Evolutionary conservation across 495 filamentous ascomycete species (phyloP), one percentile per base, ranked within the genome.

Genomic region (Amphirosellinia nigrospora): DNA sequence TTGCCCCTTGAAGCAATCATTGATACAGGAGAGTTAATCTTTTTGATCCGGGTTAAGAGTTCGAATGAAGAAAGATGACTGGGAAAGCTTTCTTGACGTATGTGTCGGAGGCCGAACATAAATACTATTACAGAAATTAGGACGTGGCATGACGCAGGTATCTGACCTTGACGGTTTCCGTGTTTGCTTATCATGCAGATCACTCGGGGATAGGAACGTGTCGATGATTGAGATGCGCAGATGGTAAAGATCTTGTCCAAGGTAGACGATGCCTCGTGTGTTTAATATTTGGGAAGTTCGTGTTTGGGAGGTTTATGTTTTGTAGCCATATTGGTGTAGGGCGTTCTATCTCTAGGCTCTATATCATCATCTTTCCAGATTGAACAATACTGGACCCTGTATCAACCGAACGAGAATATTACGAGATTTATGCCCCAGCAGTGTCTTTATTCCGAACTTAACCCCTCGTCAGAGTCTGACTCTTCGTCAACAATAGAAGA

Each of bases 401-500:
- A 64, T 50, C n/a, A 36, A 23, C 9, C 16, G 7, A 7, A 9
- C 16, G 23, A 38, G 2, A 36, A 28, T 64, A 50, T 34, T 13
- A 5, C 11, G 9, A 64, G 28, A 16, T 45, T 23, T 45, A 58
- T 50, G 21, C 16, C 16, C 15, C 15, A 2, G 23, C 28, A 19
- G 11, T 15, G 16, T 32, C 26, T 45, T 36, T 19, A 69, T 53
- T 62, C 66, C 1, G 58, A 39, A 32, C 34, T 19, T 38, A 32
- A 16, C 23, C 15, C 26, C 21, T 41, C 56, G 9, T 62, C 23
- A 23, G 23, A 43, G 10, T 69, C 55, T 4, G 70, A 70, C 41
- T 72, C 70, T 66, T 76, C 70, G 26, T 73, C 69, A 15, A 16
- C 15, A 28, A 41, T 38, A n/a, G 59, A 26, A 23, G 52, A 41